These are phyloP conservation scores for Trametes cubensis DNA, from an alignment of 768 basidiomycete species.

Conservation along the genomic window DNA sequence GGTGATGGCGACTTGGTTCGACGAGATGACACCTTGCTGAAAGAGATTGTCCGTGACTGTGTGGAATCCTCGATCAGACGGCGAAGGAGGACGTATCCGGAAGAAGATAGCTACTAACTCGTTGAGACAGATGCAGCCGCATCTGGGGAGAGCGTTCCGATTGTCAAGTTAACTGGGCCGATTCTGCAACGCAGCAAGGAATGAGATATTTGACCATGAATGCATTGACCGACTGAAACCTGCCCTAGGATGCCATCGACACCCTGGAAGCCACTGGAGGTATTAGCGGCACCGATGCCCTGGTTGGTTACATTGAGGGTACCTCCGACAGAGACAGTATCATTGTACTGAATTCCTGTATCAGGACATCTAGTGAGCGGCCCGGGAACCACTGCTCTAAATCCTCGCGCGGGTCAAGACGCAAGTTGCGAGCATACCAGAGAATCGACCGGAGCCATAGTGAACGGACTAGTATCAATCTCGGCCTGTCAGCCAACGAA, in stretches of 20 bases:
- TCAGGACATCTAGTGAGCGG: no score
- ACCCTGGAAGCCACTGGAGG: constrained; percentile 44
- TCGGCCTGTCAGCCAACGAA: no score
- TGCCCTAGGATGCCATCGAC: constrained; percentile 73
- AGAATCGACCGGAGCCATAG: no score
- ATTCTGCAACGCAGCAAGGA: constrained; percentile 42
- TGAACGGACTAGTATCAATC: no score
- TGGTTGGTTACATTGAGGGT: constrained; percentile 54
- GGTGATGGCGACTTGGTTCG: constrained; percentile 29
- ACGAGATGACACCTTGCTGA: constrained; percentile 27
- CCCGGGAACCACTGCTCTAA: no score
- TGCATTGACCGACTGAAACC: not conserved
- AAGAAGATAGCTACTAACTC: constrained; percentile 1
- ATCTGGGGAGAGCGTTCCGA: constrained; percentile 32
- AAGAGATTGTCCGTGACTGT: constrained; percentile 41
- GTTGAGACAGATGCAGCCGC: constrained; percentile 16
- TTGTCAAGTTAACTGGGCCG: constrained; percentile 62
- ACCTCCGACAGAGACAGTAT: constrained; percentile 54
- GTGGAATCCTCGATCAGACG: not conserved
- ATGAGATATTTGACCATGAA: not conserved
- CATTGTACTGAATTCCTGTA: constrained; percentile 38
- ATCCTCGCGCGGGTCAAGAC: no score
- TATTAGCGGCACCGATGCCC: constrained; percentile 64
- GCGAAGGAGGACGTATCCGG: not conserved
- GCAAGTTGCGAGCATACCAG: no score